These are phyloP conservation scores for Avena insularis DNA, from an alignment of 176 grass and related monocot genomes.

Conservation along the genomic window DNA sequence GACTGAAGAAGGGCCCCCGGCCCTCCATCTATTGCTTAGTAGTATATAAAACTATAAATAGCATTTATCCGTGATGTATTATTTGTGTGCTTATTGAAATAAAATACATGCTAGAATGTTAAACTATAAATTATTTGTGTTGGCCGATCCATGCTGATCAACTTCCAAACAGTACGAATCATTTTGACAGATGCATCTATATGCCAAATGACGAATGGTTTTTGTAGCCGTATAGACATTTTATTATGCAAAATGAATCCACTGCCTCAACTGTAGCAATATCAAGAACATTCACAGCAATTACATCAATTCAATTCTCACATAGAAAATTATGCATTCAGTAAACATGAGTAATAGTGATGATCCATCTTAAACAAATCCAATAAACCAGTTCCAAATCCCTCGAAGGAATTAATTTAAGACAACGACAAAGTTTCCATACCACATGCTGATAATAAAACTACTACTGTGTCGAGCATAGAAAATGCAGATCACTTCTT, in stretches of 20 bases:
- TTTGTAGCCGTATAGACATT: background rate
- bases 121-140: background rate
- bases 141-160: background rate
- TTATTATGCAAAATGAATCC: background rate
- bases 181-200: background rate
- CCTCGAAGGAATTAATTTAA: background rate
- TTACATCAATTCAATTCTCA: background rate
- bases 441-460: background rate
- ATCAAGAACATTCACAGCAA: background rate
- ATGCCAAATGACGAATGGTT: background rate
- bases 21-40: background rate
- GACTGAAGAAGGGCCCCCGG: background rate
- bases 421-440: background rate
- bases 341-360: background rate
- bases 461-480: background rate
- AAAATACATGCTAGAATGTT: background rate
- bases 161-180: background rate
- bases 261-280: background rate
- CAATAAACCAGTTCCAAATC: background rate
- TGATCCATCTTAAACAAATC: background rate
- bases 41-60: background rate
- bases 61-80: background rate
- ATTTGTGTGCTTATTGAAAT: slow-evolving; percentile 2
- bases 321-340: background rate
- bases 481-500: background rate